phyloP scores from a whole-genome alignment of 1,284 basidiomycete species.

The Peniophora sp. region DNA sequence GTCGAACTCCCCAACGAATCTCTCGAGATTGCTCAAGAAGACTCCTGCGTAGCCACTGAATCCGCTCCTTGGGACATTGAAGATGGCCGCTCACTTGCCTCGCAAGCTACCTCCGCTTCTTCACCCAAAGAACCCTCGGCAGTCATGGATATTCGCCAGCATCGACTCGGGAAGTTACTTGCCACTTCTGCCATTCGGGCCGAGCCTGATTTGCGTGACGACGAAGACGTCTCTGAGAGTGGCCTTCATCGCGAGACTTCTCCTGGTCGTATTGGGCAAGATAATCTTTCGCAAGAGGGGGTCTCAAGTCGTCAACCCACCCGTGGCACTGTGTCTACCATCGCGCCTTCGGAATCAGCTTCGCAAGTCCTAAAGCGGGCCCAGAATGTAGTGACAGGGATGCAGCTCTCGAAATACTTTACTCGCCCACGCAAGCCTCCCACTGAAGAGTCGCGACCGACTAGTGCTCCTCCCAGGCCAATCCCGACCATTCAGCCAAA shows the following conservation, averaged over 20 bases:
- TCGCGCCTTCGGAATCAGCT: slow-evolving; percentile 47
- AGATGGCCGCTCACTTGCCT: slow-evolving; percentile 18
- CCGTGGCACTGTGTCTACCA: slow-evolving; percentile 19
- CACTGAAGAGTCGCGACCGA: too few species aligned
- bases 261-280: background rate
- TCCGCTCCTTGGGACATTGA: slow-evolving; percentile 69
- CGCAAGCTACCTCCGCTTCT: slow-evolving; percentile 9
- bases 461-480: too few species aligned
- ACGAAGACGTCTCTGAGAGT: background rate
- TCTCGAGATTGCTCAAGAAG: background rate
- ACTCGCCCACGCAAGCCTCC: background rate
- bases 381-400: background rate
- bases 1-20: too few species aligned
- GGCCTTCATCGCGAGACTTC: background rate
- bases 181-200: background rate
- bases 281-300: background rate
- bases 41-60: slow-evolving; percentile 9
- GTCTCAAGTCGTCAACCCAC: background rate
- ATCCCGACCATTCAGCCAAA: too few species aligned
- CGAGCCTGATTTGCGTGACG: too few species aligned
- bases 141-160: slow-evolving; percentile 15
- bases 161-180: slow-evolving; percentile 5
- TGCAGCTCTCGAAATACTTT: background rate
- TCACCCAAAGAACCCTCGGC: slow-evolving; percentile 11
- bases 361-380: slow-evolving; percentile 28